These are phyloP conservation scores for Brassica napus DNA, from an alignment of 345 rosid species.

Conservation along the genomic window DNA sequence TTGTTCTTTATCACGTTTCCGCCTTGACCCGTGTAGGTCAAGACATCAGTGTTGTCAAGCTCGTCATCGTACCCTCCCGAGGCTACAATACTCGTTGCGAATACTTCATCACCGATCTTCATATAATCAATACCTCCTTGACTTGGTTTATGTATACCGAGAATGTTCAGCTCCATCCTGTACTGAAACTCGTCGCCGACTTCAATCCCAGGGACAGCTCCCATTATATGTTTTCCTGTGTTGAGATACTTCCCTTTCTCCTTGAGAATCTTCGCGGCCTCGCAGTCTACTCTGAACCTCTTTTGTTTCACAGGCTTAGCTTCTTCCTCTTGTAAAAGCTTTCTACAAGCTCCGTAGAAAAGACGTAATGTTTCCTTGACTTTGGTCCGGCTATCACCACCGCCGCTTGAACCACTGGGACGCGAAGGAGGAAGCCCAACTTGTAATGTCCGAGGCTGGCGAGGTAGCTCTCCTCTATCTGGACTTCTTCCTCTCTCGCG, in stretches of 20 bases:
- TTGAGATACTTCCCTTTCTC: constrained; percentile 48
- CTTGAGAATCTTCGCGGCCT: constrained; percentile 65
- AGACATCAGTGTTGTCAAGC: constrained; percentile 62
- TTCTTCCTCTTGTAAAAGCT: constrained; percentile 75
- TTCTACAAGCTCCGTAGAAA: constrained; percentile 67
- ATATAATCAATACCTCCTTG: constrained; percentile 84
- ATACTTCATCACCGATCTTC: constrained; percentile 41
- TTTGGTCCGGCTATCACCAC: constrained; percentile 48
- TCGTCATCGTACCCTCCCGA: constrained; percentile 79
- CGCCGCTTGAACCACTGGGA: constrained; percentile 29
- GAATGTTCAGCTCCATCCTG: constrained; percentile 69
- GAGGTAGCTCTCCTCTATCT: constrained; percentile 41
- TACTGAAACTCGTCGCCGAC: constrained; percentile 90
- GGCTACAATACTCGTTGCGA: constrained; percentile 78
- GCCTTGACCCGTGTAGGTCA: constrained; percentile 83
- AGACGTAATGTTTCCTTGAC: constrained; percentile 81
- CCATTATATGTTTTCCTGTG: constrained; percentile 51
- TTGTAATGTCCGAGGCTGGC: constrained; percentile 19
- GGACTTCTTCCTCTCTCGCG: constrained; percentile 29
- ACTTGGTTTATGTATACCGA: constrained; percentile 69
- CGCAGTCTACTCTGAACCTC: constrained; percentile 55
- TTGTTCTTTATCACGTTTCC: constrained; percentile 58
- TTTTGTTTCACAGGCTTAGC: constrained; percentile 41
- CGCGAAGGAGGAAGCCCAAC: constrained; percentile 59
- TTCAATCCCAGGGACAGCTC: constrained; percentile 83